Evolutionary conservation across 768 basidiomycete genomes (phyloP).

Genomic region (Leccinellum luteum): DNA sequence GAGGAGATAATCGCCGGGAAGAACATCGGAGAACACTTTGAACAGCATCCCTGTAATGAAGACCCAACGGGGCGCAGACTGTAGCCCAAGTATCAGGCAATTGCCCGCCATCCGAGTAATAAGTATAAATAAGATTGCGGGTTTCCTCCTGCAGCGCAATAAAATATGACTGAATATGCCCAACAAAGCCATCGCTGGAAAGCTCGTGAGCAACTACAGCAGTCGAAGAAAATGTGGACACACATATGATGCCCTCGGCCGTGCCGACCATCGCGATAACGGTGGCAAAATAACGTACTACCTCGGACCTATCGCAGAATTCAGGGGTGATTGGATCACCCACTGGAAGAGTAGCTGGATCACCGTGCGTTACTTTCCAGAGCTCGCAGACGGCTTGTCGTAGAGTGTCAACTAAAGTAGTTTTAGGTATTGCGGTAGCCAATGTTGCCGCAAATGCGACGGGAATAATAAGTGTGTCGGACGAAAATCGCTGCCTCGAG

Average conservation of each 20-base stretch:
- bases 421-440: slow-evolving; percentile 18
- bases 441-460: slow-evolving; percentile 23
- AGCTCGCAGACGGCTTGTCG: slow-evolving; percentile 26
- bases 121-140: slow-evolving; percentile 14
- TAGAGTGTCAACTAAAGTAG: slow-evolving; percentile 26
- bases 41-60: slow-evolving; percentile 18
- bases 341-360: neutral
- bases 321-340: slow-evolving; percentile 4
- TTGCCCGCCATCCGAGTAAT: slow-evolving; percentile 1
- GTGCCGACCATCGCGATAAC: slow-evolving; percentile 14
- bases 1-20: slow-evolving; percentile 17
- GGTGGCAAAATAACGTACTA: slow-evolving; percentile 23
- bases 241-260: slow-evolving; percentile 21
- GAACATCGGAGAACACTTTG: slow-evolving; percentile 10
- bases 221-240: neutral
- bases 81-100: slow-evolving; percentile 17
- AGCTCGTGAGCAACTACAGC: neutral
- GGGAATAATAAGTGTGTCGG: slow-evolving; percentile 25
- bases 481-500: slow-evolving; percentile 4
- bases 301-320: slow-evolving; percentile 20
- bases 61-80: slow-evolving; percentile 10
- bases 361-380: slow-evolving; percentile 17
- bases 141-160: slow-evolving; percentile 28
- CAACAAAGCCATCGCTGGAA: slow-evolving; percentile 24
- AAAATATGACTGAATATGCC: slow-evolving; percentile 22